Conservation (phyloP, 345 rosid genomes). For the Luvunga scandens region DNA sequence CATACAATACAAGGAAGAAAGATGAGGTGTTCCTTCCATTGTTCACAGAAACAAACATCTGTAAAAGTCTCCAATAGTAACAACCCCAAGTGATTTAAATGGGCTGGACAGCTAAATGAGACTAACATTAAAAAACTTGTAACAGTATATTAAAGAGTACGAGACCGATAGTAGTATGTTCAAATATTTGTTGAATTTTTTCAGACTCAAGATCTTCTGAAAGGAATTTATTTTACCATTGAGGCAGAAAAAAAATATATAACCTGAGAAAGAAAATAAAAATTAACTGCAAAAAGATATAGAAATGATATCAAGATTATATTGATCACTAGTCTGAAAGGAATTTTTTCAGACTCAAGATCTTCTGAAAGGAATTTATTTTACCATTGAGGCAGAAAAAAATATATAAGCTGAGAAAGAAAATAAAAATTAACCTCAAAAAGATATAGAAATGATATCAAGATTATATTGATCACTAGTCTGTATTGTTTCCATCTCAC, state of each 20-base stretch:
- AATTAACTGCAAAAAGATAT: not conserved
- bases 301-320: not conserved
- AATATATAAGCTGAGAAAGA: not conserved
- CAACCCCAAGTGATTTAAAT: not conserved
- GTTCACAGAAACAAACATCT: not conserved
- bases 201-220: not conserved
- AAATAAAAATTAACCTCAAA: not conserved
- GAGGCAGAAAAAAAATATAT: not conserved
- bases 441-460: not conserved
- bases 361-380: not conserved
- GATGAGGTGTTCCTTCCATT: not conserved
- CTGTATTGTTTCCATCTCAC: not conserved
- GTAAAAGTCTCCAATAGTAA: not conserved
- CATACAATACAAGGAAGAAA: not conserved
- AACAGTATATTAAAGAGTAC: not conserved
- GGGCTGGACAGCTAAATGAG: not conserved
- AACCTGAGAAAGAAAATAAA: not conserved
- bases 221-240: not conserved
- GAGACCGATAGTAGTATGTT: not conserved
- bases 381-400: not conserved
- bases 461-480: not conserved
- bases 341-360: not conserved
- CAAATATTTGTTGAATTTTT: not conserved
- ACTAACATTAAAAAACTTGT: not conserved
- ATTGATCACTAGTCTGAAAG: not conserved